phyloP scores from a whole-genome alignment of 148 eudicot genomes.

The Gaultheria prostrata region DNA sequence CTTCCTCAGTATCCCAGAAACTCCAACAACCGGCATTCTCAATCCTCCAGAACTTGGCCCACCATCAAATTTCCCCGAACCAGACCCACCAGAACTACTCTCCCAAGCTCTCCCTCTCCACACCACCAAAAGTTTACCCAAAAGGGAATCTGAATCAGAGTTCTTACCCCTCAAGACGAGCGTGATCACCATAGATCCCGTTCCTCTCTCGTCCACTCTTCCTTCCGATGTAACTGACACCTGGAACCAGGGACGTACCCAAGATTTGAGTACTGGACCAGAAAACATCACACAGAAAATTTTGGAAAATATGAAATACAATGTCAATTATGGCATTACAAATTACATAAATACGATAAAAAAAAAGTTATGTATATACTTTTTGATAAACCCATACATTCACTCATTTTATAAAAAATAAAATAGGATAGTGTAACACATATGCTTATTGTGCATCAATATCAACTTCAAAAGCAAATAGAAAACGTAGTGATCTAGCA shows the following conservation, averaged over 20 bases:
- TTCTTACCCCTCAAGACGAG: conserved; percentile 67
- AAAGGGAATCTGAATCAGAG: conserved; percentile 58
- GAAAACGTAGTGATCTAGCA: background rate
- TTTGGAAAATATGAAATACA: background rate
- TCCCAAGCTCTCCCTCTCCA: conserved; percentile 84
- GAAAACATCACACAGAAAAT: background rate
- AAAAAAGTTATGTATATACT: background rate
- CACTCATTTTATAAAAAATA: background rate
- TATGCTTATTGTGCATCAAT: background rate
- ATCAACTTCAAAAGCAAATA: background rate
- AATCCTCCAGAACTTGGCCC: conserved; percentile 31
- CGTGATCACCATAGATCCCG: conserved; percentile 41
- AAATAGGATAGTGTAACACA: background rate
- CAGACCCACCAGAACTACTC: conserved; percentile 25
- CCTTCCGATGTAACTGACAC: conserved; percentile 44
- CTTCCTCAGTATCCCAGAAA: conserved; percentile 88
- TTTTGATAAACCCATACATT: background rate
- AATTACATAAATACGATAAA: background rate
- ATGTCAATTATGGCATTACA: background rate
- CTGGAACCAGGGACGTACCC: conserved; percentile 29
- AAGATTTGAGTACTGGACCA: background rate
- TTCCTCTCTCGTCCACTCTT: conserved; percentile 32
- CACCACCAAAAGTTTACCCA: conserved; percentile 63
- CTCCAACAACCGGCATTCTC: conserved; percentile 77
- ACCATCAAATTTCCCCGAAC: conserved; percentile 1